These are phyloP conservation scores for Stellera chamaejasme DNA, from an alignment of 345 rosid species.

Conservation along the genomic window DNA sequence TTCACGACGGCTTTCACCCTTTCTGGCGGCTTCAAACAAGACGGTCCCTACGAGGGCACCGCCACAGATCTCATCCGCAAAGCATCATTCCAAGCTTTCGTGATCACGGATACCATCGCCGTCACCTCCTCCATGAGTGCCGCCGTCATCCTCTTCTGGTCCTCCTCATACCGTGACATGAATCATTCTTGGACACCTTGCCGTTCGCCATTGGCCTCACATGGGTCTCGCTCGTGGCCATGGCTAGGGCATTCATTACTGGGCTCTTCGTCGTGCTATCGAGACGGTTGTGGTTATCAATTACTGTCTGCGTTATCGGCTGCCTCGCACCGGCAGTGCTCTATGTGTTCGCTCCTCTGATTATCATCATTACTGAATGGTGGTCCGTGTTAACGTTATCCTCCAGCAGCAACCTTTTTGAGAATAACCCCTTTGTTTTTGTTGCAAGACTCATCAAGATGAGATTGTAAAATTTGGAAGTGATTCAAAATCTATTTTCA, in stretches of 20 bases:
- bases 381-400: neutral
- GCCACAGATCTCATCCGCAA: neutral
- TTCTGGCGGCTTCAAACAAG: slow-evolving; percentile 10
- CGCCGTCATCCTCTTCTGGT: slow-evolving; percentile 9
- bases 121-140: slow-evolving; percentile 13
- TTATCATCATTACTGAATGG: neutral
- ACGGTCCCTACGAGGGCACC: neutral
- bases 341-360: neutral
- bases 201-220: neutral
- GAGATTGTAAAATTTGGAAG: too few relatives aligned
- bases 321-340: neutral
- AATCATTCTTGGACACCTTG: slow-evolving; percentile 1
- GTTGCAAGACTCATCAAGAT: neutral
- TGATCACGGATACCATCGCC: slow-evolving; percentile 5
- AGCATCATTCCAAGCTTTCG: slow-evolving; percentile 12
- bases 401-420: neutral
- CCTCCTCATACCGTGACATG: neutral
- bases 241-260: slow-evolving; percentile 14
- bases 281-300: neutral
- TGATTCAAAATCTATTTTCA: too few relatives aligned
- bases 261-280: slow-evolving; percentile 10
- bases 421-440: neutral
- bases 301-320: slow-evolving; percentile 2
- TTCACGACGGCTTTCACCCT: slow-evolving; percentile 13
- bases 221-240: slow-evolving; percentile 13